phyloP scores from a whole-genome alignment of 1,139 yeast species.

The Candida anutae region DNA sequence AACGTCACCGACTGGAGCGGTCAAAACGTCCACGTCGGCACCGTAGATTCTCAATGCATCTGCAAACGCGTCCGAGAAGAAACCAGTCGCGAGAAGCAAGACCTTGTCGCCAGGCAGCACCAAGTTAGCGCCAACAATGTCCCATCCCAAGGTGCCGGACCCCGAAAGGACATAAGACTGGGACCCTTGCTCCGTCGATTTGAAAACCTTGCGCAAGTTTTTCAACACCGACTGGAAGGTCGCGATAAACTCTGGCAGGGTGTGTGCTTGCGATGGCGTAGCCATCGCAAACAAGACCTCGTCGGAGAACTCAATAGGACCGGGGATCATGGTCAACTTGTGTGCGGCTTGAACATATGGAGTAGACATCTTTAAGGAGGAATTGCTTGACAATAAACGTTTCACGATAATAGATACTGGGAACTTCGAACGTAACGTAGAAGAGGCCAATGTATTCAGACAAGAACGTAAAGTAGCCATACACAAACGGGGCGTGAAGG shows the following conservation, averaged over 20 bases:
- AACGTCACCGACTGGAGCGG: conserved; percentile 67
- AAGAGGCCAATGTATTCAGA: too few relatives aligned
- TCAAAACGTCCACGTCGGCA: conserved; percentile 56
- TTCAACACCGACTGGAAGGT: conserved; percentile 65
- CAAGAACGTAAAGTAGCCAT: too few relatives aligned
- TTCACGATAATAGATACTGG: too few relatives aligned
- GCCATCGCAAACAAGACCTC: conserved; percentile 76
- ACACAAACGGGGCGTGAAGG: too few relatives aligned
- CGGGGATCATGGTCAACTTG: conserved; percentile 74
- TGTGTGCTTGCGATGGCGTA: conserved; percentile 82
- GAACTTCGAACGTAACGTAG: too few relatives aligned
- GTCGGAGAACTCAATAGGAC: conserved; percentile 87
- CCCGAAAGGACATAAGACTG: conserved; percentile 84
- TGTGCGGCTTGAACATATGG: conserved; percentile 41
- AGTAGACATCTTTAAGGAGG: conserved; percentile 15
- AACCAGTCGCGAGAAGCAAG: conserved; percentile 85
- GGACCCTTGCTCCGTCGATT: conserved; percentile 54
- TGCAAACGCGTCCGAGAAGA: conserved; percentile 81
- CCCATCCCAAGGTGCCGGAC: conserved; percentile 96
- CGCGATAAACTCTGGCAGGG: conserved; percentile 77
- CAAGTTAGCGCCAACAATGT: conserved; percentile 74
- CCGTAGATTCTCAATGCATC: conserved; percentile 71
- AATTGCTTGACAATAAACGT: too few relatives aligned
- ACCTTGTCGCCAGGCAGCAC: conserved; percentile 61
- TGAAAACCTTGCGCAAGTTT: conserved; percentile 66